phyloP scores from a whole-genome alignment of 2,329 filamentous ascomycete genomes.

The Cercospora nicotianae region DNA sequence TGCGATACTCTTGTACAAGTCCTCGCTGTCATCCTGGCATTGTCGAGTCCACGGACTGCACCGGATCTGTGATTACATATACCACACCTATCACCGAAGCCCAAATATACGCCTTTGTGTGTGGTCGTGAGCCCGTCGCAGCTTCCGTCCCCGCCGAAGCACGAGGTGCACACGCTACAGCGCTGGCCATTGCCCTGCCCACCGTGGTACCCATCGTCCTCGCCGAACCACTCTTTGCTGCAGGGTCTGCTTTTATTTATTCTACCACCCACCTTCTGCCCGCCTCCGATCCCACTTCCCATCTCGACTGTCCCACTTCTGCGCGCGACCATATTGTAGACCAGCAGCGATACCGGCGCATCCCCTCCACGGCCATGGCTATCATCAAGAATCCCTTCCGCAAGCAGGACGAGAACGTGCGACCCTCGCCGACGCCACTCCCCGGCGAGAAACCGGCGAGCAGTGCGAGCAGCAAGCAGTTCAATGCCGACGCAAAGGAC shows the following conservation, averaged over 20 bases:
- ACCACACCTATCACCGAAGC: not conserved
- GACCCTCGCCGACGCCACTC: conserved; percentile 24
- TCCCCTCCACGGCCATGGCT: conserved; percentile 33
- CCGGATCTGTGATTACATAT: not conserved
- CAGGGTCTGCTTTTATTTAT: not conserved
- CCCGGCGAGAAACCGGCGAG: conserved; percentile 15
- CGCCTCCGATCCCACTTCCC: not conserved
- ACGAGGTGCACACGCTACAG: not conserved
- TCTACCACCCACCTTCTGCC: not conserved
- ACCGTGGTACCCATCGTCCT: not conserved
- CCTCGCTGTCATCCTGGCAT: too few relatives aligned
- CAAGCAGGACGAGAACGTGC: conserved; percentile 41
- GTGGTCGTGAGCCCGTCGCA: not conserved
- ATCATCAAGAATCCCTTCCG: conserved; percentile 44
- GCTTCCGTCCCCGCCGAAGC: not conserved
- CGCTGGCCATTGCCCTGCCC: not conserved
- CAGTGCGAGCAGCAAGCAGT: conserved; percentile 35
- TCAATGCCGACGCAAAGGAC: conserved; percentile 45
- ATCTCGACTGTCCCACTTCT: not conserved
- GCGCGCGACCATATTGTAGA: conserved; percentile 3
- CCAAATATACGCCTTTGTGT: not conserved
- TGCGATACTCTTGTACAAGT: too few relatives aligned
- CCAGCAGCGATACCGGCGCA: not conserved
- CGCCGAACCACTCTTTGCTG: not conserved
- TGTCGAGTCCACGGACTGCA: too few relatives aligned